Evolutionary conservation across 331 rosid genomes (phyloP).

Genomic region (Arachis monticola): DNA sequence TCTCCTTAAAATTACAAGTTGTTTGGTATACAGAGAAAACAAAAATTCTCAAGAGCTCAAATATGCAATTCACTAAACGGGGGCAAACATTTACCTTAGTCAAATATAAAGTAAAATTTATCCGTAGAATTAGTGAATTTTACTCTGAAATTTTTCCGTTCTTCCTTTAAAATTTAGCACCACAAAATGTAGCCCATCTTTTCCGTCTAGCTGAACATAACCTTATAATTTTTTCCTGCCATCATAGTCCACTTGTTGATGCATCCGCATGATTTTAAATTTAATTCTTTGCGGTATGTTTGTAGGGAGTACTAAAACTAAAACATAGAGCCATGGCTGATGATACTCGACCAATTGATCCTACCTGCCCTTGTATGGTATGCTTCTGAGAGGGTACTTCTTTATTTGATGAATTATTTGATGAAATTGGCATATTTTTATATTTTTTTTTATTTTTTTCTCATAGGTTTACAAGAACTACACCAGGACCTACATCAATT

Average conservation of each 20-base stretch:
- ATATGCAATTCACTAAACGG: too few species aligned
- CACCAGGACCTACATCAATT: constrained; percentile 89
- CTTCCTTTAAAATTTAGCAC: too few species aligned
- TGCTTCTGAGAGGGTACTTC: constrained; percentile 31
- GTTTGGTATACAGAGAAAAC: too few species aligned
- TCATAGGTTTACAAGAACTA: constrained; percentile 85
- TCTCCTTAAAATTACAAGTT: too few species aligned
- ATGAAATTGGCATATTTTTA: constrained; percentile 24
- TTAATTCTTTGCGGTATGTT: background rate
- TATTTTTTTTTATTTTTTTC: constrained; percentile 39
- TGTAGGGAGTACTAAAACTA: constrained; percentile 89
- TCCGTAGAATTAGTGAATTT: too few species aligned
- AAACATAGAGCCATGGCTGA: constrained; percentile 85
- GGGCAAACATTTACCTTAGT: too few species aligned
- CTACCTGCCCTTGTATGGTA: constrained; percentile 92
- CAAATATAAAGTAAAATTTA: too few species aligned
- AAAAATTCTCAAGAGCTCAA: too few species aligned
- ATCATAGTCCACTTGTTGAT: background rate
- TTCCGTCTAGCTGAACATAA: too few species aligned
- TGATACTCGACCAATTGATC: constrained; percentile 87
- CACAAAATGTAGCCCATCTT: too few species aligned
- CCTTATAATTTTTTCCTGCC: too few species aligned
- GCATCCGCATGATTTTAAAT: background rate
- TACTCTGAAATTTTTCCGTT: too few species aligned
- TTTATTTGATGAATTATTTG: constrained; percentile 20